Evolutionary conservation across 768 basidiomycete species (phyloP).

Genomic region (Mycena epipterygia): DNA sequence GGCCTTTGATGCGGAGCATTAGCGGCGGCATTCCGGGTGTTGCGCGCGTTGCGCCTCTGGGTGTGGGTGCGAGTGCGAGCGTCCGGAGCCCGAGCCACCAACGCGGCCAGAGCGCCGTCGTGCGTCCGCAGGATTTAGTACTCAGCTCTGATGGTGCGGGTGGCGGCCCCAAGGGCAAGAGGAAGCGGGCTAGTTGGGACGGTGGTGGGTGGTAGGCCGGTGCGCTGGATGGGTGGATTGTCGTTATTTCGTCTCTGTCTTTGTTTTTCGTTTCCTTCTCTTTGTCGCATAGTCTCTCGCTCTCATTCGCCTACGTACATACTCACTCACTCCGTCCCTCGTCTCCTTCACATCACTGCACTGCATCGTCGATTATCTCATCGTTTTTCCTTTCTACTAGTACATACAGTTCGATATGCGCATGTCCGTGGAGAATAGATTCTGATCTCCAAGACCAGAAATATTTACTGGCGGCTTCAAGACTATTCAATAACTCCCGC

Average conservation of each 20-base stretch:
- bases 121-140: constrained; percentile 57
- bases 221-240: neutral
- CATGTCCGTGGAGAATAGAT: too few species aligned
- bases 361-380: neutral
- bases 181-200: constrained; percentile 64
- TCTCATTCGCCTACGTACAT: neutral
- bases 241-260: neutral
- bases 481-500: too few species aligned
- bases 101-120: constrained; percentile 57
- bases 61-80: constrained; percentile 12
- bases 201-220: constrained; percentile 43
- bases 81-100: constrained; percentile 46
- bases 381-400: neutral
- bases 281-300: neutral
- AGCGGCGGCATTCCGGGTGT: constrained; percentile 21
- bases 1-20: constrained; percentile 27
- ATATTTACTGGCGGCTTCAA: too few species aligned
- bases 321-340: neutral
- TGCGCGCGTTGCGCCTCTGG: constrained; percentile 2
- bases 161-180: constrained; percentile 41
- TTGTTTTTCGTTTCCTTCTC: neutral
- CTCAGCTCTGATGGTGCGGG: constrained; percentile 37
- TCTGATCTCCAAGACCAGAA: too few species aligned
- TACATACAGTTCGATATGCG: too few species aligned
- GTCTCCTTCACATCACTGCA: neutral